A percentile compares a stretch with the other conserved stretches of the same genome.
Evolutionary conservation across 306 rosid genomes (phyloP).

Genomic region (Biancaea sappan): DNA sequence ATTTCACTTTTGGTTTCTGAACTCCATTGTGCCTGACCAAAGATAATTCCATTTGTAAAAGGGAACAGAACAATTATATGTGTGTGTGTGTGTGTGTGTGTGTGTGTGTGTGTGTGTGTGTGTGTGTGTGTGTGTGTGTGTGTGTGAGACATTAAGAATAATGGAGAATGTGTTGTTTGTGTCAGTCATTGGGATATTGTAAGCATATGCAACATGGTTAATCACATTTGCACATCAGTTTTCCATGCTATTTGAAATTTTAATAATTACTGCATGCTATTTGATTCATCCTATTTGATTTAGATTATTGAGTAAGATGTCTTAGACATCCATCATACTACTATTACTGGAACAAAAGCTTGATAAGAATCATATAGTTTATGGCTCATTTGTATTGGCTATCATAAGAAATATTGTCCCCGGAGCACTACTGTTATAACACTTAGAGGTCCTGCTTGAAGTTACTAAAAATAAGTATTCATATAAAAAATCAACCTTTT

Average conservation of each 20-base stretch:
- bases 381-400: background rate
- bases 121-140: too few species aligned
- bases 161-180: too few species aligned
- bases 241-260: conserved; percentile 19
- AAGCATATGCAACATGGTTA: conserved; percentile 47
- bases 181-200: too few species aligned
- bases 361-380: conserved; percentile 7
- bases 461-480: background rate
- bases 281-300: conserved; percentile 28
- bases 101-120: too few species aligned
- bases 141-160: too few species aligned
- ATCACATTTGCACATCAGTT: conserved; percentile 9
- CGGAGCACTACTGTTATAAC: background rate
- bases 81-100: too few species aligned
- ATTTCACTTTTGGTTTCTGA: background rate
- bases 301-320: conserved; percentile 14
- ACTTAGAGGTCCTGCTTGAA: background rate
- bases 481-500: background rate
- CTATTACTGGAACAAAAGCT: background rate
- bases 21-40: conserved; percentile 4
- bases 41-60: conserved; percentile 7
- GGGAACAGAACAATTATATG: conserved; percentile 1
- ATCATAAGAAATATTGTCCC: background rate
- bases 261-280: conserved; percentile 17
- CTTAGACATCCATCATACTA: background rate